Conservation (phyloP, 257 asterid species). For the Cordia subcordata region DNA sequence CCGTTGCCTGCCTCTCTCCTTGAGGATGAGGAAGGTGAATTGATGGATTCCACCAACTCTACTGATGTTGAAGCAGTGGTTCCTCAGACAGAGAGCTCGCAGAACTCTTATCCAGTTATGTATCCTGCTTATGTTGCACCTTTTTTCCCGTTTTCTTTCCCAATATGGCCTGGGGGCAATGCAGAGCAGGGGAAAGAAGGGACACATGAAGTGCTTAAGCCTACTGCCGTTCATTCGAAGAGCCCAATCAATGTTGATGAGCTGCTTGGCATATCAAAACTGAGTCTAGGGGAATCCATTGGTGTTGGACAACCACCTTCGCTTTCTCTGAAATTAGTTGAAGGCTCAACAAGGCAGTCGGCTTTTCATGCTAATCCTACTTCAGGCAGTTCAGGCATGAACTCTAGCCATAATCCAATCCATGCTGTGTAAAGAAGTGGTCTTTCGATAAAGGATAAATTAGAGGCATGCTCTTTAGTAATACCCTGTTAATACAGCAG, state of each 20-base stretch:
- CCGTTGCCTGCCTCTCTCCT: conserved; percentile 35
- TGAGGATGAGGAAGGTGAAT: conserved; percentile 77
- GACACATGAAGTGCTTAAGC: conserved; percentile 84
- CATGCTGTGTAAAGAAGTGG: conserved; percentile 49
- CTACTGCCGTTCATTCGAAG: conserved; percentile 86
- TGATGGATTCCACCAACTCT: conserved; percentile 78
- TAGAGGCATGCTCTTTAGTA: conserved; percentile 10
- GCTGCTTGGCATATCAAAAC: conserved; percentile 83
- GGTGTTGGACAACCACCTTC: conserved; percentile 49
- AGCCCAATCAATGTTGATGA: conserved; percentile 84
- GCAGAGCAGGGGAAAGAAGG: conserved; percentile 59
- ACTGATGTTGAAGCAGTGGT: conserved; percentile 41
- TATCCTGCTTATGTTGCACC: conserved; percentile 87
- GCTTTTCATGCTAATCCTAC: conserved; percentile 88
- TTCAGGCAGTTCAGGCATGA: conserved; percentile 53
- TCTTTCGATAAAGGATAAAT: conserved; percentile 16
- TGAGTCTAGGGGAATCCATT: conserved; percentile 76
- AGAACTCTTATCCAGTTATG: conserved; percentile 57
- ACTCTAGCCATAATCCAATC: conserved; percentile 69
- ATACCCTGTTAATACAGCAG: background rate
- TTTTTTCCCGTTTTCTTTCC: conserved; percentile 57
- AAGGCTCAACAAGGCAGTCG: conserved; percentile 84
- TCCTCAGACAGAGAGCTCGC: conserved; percentile 48
- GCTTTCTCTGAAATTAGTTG: conserved; percentile 61
- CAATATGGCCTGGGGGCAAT: conserved; percentile 61